Conservation (phyloP, 2,329 filamentous ascomycete species). For the Sarocladiaceae sp. region DNA sequence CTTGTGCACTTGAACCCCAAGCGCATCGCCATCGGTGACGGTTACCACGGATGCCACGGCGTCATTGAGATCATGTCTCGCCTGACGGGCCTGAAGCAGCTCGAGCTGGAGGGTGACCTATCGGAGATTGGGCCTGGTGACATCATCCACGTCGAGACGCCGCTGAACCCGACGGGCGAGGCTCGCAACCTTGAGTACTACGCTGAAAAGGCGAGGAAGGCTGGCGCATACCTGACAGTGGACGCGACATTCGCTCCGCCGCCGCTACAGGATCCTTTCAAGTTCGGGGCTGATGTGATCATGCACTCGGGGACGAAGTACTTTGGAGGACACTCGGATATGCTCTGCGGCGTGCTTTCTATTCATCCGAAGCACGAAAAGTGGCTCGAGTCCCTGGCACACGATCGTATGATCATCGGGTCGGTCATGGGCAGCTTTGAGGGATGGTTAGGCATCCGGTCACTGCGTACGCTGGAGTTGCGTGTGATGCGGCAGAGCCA, state of each 20-base stretch:
- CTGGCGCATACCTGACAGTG: conserved; percentile 72
- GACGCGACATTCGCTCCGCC: conserved; percentile 93
- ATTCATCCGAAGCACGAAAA: conserved; percentile 47
- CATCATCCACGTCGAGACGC: conserved; percentile 86
- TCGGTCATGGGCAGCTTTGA: conserved; percentile 84
- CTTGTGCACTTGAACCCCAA: conserved; percentile 79
- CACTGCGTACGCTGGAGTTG: conserved; percentile 78
- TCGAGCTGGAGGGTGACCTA: conserved; percentile 63
- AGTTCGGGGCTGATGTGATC: conserved; percentile 72
- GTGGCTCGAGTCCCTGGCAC: conserved; percentile 55
- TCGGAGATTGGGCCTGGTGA: conserved; percentile 69
- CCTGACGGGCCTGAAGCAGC: conserved; percentile 66
- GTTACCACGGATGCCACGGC: conserved; percentile 92
- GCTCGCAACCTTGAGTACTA: conserved; percentile 68
- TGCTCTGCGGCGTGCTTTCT: conserved; percentile 80
- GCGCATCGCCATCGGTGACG: conserved; percentile 72
- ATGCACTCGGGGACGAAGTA: conserved; percentile 97
- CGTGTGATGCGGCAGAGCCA: conserved; percentile 70
- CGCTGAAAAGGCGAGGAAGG: conserved; percentile 62
- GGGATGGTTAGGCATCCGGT: conserved; percentile 85
- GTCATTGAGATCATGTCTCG: conserved; percentile 69
- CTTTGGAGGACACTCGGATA: conserved; percentile 88
- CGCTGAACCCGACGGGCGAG: conserved; percentile 82
- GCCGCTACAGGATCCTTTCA: conserved; percentile 79
- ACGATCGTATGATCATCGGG: conserved; percentile 72